These are phyloP conservation scores for Solanum hybrid DNA, from an alignment of 305 asterid species.

Conservation along the genomic window DNA sequence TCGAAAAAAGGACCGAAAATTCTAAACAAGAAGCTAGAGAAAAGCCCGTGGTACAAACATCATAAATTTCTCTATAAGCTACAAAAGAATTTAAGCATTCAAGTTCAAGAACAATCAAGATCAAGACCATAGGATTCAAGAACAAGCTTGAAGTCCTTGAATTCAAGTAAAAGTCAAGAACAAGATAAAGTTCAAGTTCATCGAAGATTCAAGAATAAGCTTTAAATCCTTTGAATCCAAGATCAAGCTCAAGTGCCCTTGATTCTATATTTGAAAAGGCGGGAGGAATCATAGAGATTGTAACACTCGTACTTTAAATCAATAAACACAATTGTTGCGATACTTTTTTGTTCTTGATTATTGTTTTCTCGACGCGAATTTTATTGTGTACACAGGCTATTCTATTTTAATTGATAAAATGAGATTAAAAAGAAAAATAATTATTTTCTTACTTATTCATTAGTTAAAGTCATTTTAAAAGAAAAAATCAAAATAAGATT, in stretches of 20 bases:
- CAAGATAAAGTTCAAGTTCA: neutral
- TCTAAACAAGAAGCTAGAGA: too few relatives aligned
- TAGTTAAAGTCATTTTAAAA: neutral
- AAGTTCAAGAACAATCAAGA: too few relatives aligned
- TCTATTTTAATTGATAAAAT: too few relatives aligned
- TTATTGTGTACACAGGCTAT: neutral
- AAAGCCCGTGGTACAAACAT: too few relatives aligned
- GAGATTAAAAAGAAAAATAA: neutral
- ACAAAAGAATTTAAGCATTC: too few relatives aligned
- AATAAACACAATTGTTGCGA: neutral
- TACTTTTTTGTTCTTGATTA: neutral
- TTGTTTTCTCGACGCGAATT: neutral
- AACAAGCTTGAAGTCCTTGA: too few relatives aligned
- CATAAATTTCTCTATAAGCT: too few relatives aligned
- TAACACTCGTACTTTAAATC: neutral
- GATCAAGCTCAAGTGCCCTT: neutral
- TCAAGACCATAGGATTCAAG: too few relatives aligned
- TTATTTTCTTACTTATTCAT: neutral
- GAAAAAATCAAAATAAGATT: neutral
- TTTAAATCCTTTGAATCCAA: neutral
- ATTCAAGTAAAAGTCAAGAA: too few relatives aligned
- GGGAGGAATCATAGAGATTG: neutral
- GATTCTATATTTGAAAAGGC: too few relatives aligned
- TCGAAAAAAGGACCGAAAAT: too few relatives aligned
- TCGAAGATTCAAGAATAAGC: neutral